Conservation (phyloP, 306 rosid species). For the Malus sieversii region DNA sequence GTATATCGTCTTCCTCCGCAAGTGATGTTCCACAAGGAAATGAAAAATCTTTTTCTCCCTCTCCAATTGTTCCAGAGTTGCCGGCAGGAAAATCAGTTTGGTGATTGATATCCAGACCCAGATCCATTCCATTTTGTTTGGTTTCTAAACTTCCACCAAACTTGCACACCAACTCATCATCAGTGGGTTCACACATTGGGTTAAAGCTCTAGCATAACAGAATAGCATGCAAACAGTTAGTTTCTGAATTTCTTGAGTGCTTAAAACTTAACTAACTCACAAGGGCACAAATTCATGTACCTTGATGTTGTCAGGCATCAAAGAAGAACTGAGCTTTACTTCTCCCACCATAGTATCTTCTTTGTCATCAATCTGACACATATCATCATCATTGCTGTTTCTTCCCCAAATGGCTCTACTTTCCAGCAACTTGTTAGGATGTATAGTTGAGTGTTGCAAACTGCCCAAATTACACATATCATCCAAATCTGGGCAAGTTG, state of each 20-base stretch:
- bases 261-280: conserved; percentile 8
- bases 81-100: conserved; percentile 32
- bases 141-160: conserved; percentile 47
- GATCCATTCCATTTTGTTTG: conserved; percentile 32
- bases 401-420: conserved; percentile 48
- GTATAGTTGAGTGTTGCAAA: conserved; percentile 39
- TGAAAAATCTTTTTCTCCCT: conserved; percentile 51
- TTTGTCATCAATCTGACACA: conserved; percentile 73
- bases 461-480: conserved; percentile 52
- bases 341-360: conserved; percentile 39
- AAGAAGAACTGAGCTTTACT: conserved; percentile 38
- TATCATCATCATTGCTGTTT: conserved; percentile 58
- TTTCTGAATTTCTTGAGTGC: conserved; percentile 8
- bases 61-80: conserved; percentile 35
- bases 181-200: conserved; percentile 85
- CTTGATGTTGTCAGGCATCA: conserved; percentile 47
- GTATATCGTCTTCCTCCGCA: conserved; percentile 88
- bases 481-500: conserved; percentile 26
- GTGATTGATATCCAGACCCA: conserved; percentile 20
- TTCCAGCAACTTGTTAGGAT: conserved; percentile 32
- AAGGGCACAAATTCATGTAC: conserved; percentile 28
- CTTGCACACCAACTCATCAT: conserved; percentile 69
- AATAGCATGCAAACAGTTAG: conserved; percentile 4
- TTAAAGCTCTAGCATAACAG: conserved; percentile 61
- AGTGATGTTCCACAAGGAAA: conserved; percentile 60